Base-by-base conservation (phyloP, 108 stramenopile species). In the Skeletonema potamos region DNA sequence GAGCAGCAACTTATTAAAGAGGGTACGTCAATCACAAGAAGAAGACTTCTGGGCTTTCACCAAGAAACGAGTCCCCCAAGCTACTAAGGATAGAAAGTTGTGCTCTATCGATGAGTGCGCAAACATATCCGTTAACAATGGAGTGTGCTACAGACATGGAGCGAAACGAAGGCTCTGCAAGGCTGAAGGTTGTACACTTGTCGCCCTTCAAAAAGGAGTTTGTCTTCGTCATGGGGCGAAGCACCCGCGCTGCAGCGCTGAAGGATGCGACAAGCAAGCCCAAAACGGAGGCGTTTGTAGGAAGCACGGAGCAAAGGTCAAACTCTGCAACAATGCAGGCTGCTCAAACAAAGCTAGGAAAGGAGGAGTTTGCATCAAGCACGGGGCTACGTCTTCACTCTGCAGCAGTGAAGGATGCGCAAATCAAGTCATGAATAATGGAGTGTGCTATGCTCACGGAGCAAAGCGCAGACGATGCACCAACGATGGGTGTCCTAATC, bases 201-300 rank as follows among this genome's bases (percentile, higher is more conserved):
- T 37, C 22, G 51, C 63, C 7, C 32, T 64, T 15, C 44, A 57
- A 51, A 37, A 57, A 57, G 63, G 63, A 64, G 54, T 64, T 27
- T 64, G 63, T 51, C 15, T 27, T 48, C 13, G 54, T 3, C 63
- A 64, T 37, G 63, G 63, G 13, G 63, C 63, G 5, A 64, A 64
- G 56, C 51, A 32, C 10, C 28, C 28, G 7, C 28, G 34, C n/a
- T 58, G 58, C 34, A 34, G n/a, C 15, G 58, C 58, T 32, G 58
- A 58, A 27, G 58, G 58, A 58, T 58, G 58, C 58, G n/a, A n/a
- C 5, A 58, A 58, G 33, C 58, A 58, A 58, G 58, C 58, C 28
- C 28, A 29, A 32, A 58, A 58, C 15, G 58, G 58, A 58, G 58
- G 58, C 3, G 58, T 58, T 32, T 58, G 58, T 27, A 22, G 58